phyloP scores from a whole-genome alignment of 2,329 filamentous ascomycete species.

The Byssoonygena ceratinophila region DNA sequence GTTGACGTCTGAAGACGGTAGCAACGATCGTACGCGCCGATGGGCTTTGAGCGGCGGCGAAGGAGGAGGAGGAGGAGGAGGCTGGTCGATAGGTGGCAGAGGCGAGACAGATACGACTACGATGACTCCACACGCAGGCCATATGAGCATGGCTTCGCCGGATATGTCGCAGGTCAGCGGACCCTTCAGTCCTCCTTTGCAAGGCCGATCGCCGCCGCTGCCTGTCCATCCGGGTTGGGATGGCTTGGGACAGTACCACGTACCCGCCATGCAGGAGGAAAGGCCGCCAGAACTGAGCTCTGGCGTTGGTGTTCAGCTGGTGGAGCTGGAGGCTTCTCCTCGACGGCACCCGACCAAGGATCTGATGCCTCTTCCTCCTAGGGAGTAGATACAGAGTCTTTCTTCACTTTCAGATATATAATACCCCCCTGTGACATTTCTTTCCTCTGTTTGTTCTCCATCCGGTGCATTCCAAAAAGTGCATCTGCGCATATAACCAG shows the following conservation, averaged over 20 bases:
- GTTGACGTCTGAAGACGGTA: slow-evolving; percentile 27
- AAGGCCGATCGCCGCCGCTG: neutral
- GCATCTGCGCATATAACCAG: no score
- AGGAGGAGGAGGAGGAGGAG: no score
- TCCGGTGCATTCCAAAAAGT: no score
- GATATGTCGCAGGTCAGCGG: slow-evolving; percentile 3
- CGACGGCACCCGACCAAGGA: neutral
- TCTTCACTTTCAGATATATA: neutral
- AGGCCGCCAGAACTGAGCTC: slow-evolving; percentile 10
- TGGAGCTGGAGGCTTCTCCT: slow-evolving; percentile 6
- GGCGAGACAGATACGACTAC: slow-evolving; percentile 4
- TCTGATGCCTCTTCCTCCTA: neutral
- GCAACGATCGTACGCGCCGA: slow-evolving; percentile 24
- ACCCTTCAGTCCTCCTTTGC: slow-evolving; percentile 1
- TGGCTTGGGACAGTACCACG: neutral
- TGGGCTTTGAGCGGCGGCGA: slow-evolving; percentile 25
- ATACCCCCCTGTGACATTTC: neutral
- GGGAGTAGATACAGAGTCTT: neutral
- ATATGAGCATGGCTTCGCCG: slow-evolving; percentile 16
- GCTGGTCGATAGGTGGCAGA: slow-evolving; percentile 16
- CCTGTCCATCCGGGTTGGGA: slow-evolving; percentile 9
- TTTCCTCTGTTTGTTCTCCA: neutral
- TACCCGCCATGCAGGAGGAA: neutral
- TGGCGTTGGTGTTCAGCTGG: slow-evolving; percentile 1
- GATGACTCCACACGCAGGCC: slow-evolving; percentile 10